Conservation (phyloP, 2,329 filamentous ascomycete species). For the Epichloe bromicola region DNA sequence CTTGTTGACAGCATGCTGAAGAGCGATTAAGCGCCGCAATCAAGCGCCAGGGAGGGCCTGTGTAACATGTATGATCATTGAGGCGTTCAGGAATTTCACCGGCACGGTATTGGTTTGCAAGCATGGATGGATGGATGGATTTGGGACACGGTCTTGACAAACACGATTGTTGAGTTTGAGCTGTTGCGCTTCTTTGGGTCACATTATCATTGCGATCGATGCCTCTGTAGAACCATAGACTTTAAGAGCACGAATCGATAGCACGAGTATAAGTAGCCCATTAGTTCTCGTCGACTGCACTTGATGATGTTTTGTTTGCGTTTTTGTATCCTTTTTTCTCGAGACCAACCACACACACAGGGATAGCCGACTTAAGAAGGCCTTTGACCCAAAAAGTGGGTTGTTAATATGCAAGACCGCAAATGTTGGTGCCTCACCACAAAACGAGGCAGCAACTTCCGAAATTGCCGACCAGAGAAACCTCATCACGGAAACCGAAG, state of each 20-base stretch:
- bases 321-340: background rate
- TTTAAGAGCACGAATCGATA: background rate
- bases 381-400: background rate
- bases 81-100: conserved; percentile 11
- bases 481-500: conserved; percentile 19
- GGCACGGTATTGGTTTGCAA: background rate
- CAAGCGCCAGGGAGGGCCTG: background rate
- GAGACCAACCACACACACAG: background rate
- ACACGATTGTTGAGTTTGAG: background rate
- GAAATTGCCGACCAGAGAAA: conserved; percentile 30
- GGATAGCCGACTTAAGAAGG: background rate
- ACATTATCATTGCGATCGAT: background rate
- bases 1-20: conserved; percentile 95
- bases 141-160: background rate
- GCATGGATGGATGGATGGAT: background rate
- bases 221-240: background rate
- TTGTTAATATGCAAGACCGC: background rate
- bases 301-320: too few species aligned
- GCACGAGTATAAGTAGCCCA: background rate
- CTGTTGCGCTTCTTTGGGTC: background rate
- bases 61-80: conserved; percentile 8
- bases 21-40: conserved; percentile 51
- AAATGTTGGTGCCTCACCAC: conserved; percentile 23
- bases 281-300: background rate
- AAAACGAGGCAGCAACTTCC: conserved; percentile 25